Conservation (phyloP, 2,329 filamentous ascomycete genomes). For the Thelonectria olida region DNA sequence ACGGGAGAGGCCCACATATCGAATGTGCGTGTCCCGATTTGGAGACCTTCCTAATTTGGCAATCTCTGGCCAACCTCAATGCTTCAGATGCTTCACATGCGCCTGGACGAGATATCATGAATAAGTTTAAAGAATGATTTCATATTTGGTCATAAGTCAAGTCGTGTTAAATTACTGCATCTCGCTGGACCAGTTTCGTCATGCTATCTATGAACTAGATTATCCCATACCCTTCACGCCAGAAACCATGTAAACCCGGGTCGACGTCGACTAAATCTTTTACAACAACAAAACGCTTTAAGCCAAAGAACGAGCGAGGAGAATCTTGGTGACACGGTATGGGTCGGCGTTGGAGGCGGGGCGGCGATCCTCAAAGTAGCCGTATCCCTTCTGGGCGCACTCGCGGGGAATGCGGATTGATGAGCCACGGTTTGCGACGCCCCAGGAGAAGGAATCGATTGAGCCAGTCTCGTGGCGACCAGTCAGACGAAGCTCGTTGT, state of each 20-base stretch:
- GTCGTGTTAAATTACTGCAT: conserved; percentile 25
- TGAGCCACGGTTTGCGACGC: conserved; percentile 94
- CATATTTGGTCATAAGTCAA: conserved; percentile 14
- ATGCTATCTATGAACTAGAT: conserved; percentile 28
- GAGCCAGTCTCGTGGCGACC: conserved; percentile 92
- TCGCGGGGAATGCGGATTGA: conserved; percentile 93
- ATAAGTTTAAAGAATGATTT: too few relatives aligned
- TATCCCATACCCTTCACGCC: conserved; percentile 27
- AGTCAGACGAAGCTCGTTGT: conserved; percentile 93
- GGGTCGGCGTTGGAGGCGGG: conserved; percentile 88
- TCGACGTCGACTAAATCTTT: conserved; percentile 14
- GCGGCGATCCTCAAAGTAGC: conserved; percentile 90
- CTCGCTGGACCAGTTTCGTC: conserved; percentile 17
- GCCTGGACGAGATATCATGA: too few relatives aligned
- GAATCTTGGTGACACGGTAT: conserved; percentile 83
- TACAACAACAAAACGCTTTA: conserved; percentile 18
- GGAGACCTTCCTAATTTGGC: too few relatives aligned
- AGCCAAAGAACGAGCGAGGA: conserved; percentile 47
- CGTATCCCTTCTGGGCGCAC: conserved; percentile 85
- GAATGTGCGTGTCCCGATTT: too few relatives aligned
- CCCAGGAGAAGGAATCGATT: conserved; percentile 90
- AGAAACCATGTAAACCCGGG: conserved; percentile 21
- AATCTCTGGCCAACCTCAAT: too few relatives aligned
- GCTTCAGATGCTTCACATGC: too few relatives aligned
- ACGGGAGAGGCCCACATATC: too few relatives aligned